Percentiles rank a stretch among this genome's conserved stretches.
These are phyloP conservation scores for Sclerotinia subarctica DNA, from an alignment of 2,329 filamentous ascomycete species.

Conservation along the genomic window DNA sequence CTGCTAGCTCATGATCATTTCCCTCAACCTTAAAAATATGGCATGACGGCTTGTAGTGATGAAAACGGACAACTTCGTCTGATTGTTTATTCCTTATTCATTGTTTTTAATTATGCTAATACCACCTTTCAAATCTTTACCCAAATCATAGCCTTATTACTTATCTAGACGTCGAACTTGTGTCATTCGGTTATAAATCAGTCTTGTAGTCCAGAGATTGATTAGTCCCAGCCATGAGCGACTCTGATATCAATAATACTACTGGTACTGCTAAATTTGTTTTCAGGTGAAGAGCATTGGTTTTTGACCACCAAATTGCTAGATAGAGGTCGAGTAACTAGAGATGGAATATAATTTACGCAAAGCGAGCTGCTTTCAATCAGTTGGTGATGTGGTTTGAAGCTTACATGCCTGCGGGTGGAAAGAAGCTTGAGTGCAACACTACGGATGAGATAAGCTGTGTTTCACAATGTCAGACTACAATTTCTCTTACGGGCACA, in stretches of 20 bases:
- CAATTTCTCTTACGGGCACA: not conserved
- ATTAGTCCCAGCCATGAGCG: not conserved
- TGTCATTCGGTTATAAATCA: not conserved
- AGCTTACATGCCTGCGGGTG: not conserved
- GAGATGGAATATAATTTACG: not conserved
- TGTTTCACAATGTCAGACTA: not conserved
- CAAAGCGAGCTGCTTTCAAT: not conserved
- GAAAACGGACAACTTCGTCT: not conserved
- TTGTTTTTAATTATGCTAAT: not conserved
- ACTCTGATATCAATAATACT: not conserved
- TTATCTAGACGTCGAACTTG: not conserved
- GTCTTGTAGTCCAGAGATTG: not conserved
- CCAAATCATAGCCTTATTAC: too few relatives aligned
- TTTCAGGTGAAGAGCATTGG: not conserved
- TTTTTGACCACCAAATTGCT: not conserved
- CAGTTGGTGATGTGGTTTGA: conserved; percentile 5
- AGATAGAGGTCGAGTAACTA: not conserved
- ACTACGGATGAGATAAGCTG: not conserved
- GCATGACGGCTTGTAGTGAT: not conserved
- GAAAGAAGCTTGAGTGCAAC: not conserved
- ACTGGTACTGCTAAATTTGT: not conserved
- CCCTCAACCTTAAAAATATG: not conserved
- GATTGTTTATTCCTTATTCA: not conserved
- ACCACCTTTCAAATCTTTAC: too few relatives aligned
- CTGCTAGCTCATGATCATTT: not conserved